These are phyloP conservation scores for Raphanus raphanistrum DNA, from an alignment of 345 rosid genomes.

Conservation along the genomic window DNA sequence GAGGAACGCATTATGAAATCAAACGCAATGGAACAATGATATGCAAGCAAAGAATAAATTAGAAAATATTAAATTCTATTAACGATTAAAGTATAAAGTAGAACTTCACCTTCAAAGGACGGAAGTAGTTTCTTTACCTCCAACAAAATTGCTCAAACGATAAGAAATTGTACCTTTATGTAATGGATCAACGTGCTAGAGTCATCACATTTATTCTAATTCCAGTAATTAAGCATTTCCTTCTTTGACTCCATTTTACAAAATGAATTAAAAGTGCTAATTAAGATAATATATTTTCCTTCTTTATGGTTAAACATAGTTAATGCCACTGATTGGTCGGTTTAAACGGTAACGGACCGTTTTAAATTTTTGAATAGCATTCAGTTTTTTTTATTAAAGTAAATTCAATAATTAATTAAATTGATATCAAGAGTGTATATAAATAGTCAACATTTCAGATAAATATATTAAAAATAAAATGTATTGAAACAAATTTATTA, in stretches of 20 bases:
- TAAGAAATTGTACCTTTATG: neutral
- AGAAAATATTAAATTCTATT: neutral
- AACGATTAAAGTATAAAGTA: neutral
- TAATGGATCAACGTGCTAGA: constrained; percentile 22
- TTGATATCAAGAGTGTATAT: neutral
- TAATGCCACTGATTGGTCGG: constrained; percentile 24
- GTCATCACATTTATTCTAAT: constrained; percentile 24
- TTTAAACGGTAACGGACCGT: constrained; percentile 22
- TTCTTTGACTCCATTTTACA: neutral
- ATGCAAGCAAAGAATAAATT: neutral
- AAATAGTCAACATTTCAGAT: neutral
- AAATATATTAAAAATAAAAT: neutral
- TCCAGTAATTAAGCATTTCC: constrained; percentile 16
- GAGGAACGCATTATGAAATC: neutral
- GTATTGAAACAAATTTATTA: neutral
- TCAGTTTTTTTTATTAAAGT: neutral
- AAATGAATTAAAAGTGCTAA: neutral
- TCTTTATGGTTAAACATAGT: constrained; percentile 18
- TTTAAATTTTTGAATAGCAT: neutral
- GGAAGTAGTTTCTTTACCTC: constrained; percentile 3
- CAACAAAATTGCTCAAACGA: neutral
- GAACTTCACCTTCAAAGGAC: constrained; percentile 30
- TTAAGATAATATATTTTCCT: constrained; percentile 1
- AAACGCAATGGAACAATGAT: neutral
- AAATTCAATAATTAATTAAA: neutral